phyloP scores from a whole-genome alignment of 2,329 filamentous ascomycete genomes.

The Diplodia sapinea region DNA sequence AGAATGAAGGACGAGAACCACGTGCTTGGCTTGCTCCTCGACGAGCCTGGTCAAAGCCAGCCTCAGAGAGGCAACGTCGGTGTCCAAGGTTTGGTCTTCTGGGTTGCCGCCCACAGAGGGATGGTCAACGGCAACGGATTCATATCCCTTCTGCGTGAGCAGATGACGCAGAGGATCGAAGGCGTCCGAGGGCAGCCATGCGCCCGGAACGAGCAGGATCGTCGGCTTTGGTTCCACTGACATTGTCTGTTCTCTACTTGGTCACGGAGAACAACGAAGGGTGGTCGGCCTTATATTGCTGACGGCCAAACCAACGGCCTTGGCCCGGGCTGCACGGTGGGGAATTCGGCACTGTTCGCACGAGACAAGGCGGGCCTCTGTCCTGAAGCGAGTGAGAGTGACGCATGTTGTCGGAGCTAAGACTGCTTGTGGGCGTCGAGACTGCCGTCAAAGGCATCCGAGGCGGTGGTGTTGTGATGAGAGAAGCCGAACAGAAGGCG shows the following conservation, averaged over 20 bases:
- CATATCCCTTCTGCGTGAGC: slow-evolving; percentile 18
- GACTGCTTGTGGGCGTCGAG: neutral
- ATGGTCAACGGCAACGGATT: slow-evolving; percentile 25
- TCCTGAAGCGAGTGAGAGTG: neutral
- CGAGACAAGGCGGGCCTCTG: neutral
- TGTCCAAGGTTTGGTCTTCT: slow-evolving; percentile 16
- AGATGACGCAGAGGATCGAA: slow-evolving; percentile 16
- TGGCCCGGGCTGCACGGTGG: neutral
- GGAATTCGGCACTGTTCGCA: neutral
- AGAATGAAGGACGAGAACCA: slow-evolving; percentile 25
- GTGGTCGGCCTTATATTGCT: neutral
- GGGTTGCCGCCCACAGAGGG: slow-evolving; percentile 25
- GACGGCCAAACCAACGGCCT: neutral
- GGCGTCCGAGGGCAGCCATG: slow-evolving; percentile 22
- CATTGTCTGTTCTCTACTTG: neutral
- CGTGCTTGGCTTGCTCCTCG: slow-evolving; percentile 15
- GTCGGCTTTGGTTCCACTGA: neutral
- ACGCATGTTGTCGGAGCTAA: neutral
- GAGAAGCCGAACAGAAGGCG: neutral
- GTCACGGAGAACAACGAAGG: too few species aligned
- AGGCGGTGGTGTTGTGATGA: neutral
- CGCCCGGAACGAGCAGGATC: slow-evolving; percentile 23
- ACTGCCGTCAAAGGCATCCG: slow-evolving; percentile 15
- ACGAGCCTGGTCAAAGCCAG: neutral
- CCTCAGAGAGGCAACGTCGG: slow-evolving; percentile 13